Conservation (phyloP, 2,329 filamentous ascomycete species). For the Dichotomopilus funicola region DNA sequence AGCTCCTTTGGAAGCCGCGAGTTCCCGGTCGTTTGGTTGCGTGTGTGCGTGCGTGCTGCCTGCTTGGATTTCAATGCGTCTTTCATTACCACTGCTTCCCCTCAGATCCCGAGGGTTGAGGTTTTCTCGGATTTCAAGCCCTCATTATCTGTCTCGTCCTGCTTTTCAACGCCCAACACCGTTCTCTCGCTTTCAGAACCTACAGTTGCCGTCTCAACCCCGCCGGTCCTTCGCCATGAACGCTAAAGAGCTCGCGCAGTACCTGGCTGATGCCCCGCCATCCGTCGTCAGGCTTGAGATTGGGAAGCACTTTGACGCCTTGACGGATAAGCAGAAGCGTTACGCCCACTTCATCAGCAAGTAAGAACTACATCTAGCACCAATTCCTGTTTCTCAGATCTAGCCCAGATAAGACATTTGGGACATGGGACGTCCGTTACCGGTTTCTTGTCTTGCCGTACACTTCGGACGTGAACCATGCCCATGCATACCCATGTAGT, state of each 20-base stretch:
- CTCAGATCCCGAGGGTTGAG: slow-evolving; percentile 17
- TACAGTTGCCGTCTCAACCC: slow-evolving; percentile 2
- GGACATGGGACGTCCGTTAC: background rate
- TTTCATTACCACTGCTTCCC: slow-evolving; percentile 7
- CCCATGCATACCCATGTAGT: no score
- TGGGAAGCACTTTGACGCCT: slow-evolving; percentile 81
- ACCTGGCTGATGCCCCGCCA: slow-evolving; percentile 85
- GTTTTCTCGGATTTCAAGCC: slow-evolving; percentile 1
- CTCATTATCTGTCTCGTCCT: slow-evolving; percentile 2
- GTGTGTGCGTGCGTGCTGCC: background rate
- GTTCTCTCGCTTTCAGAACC: background rate
- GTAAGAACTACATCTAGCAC: slow-evolving; percentile 35
- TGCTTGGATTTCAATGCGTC: slow-evolving; percentile 18
- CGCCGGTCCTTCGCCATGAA: slow-evolving; percentile 43
- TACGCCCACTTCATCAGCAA: slow-evolving; percentile 87
- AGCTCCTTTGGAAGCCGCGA: slow-evolving; percentile 4
- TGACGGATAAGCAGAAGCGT: slow-evolving; percentile 70
- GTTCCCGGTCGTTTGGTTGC: slow-evolving; percentile 4
- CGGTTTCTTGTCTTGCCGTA: background rate
- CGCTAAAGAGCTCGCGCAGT: slow-evolving; percentile 60
- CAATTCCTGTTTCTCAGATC: background rate
- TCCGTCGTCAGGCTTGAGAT: slow-evolving; percentile 83
- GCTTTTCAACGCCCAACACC: slow-evolving; percentile 5
- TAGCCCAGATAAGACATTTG: background rate
- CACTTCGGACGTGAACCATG: no score